Conservation (phyloP, 306 rosid species). For the Trifolium dubium region DNA sequence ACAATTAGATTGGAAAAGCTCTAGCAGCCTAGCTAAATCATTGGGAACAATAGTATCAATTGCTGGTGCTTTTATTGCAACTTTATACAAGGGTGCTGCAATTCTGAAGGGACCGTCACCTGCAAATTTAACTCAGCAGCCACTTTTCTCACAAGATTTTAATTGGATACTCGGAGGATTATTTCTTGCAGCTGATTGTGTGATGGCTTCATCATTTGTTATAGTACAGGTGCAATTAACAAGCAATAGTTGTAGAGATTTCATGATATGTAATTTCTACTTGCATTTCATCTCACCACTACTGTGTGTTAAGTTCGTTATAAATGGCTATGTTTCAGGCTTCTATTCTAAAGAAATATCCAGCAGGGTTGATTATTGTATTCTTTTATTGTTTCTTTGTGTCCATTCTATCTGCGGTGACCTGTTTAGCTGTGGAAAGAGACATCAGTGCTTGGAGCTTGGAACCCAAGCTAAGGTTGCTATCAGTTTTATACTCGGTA, state of each 20-base stretch:
- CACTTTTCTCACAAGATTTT: slow-evolving; percentile 52
- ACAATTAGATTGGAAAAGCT: slow-evolving; percentile 60
- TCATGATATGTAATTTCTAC: slow-evolving; percentile 1
- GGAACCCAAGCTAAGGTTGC: slow-evolving; percentile 56
- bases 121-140: slow-evolving; percentile 42
- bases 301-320: background rate
- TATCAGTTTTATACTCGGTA: slow-evolving; percentile 79
- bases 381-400: slow-evolving; percentile 76
- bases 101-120: slow-evolving; percentile 53
- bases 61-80: slow-evolving; percentile 76
- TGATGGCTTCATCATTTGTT: slow-evolving; percentile 57
- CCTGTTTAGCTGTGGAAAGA: slow-evolving; percentile 66
- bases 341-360: slow-evolving; percentile 65
- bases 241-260: slow-evolving; percentile 7
- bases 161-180: slow-evolving; percentile 74
- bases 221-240: slow-evolving; percentile 63
- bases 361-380: slow-evolving; percentile 70
- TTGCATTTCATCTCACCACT: slow-evolving; percentile 21
- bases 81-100: slow-evolving; percentile 79
- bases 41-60: slow-evolving; percentile 76
- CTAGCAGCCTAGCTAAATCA: slow-evolving; percentile 61
- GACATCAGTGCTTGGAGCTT: slow-evolving; percentile 77
- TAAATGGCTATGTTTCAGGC: slow-evolving; percentile 58
- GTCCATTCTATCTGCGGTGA: slow-evolving; percentile 64
- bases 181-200: slow-evolving; percentile 58